A percentile compares a stretch with the other conserved stretches of the same genome.
phyloP scores from a whole-genome alignment of 805 yeast genomes.

The Candida maesae region DNA sequence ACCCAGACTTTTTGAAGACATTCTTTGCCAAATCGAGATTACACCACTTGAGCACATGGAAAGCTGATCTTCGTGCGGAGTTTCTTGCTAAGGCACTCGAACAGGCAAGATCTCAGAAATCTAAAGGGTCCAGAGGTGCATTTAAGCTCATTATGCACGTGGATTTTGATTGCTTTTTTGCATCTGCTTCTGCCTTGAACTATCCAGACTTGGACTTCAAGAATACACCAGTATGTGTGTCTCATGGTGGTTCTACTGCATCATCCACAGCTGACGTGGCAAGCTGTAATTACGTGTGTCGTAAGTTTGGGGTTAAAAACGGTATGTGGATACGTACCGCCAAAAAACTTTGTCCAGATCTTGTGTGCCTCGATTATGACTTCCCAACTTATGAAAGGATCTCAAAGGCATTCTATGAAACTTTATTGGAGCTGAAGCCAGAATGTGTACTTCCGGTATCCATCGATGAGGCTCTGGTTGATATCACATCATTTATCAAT shows the following conservation, averaged over 20 bases:
- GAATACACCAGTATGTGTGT: conserved; percentile 57
- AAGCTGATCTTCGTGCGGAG: conserved; percentile 61
- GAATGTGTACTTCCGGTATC: conserved; percentile 64
- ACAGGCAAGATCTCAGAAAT: conserved; percentile 13
- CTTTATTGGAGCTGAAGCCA: conserved; percentile 42
- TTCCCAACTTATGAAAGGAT: conserved; percentile 66
- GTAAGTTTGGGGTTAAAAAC: conserved; percentile 71
- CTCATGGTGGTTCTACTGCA: conserved; percentile 39
- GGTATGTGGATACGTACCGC: conserved; percentile 91
- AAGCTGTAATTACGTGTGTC: conserved; percentile 86
- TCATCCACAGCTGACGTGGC: conserved; percentile 71
- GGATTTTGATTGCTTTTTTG: conserved; percentile 94
- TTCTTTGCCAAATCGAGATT: conserved; percentile 81
- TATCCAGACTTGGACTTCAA: conserved; percentile 47
- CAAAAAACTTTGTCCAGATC: conserved; percentile 55
- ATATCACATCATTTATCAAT: conserved; percentile 40
- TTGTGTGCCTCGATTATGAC: conserved; percentile 64
- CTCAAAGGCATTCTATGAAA: conserved; percentile 62
- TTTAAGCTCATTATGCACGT: conserved; percentile 58
- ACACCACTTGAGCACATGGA: conserved; percentile 89
- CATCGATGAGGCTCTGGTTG: conserved; percentile 87
- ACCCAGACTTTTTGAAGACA: conserved; percentile 67
- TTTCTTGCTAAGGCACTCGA: conserved; percentile 49
- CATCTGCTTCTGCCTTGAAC: conserved; percentile 68
- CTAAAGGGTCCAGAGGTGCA: conserved; percentile 1